Evolutionary conservation across 805 yeast species (phyloP).

Genomic region (Metschnikowia henanensis): DNA sequence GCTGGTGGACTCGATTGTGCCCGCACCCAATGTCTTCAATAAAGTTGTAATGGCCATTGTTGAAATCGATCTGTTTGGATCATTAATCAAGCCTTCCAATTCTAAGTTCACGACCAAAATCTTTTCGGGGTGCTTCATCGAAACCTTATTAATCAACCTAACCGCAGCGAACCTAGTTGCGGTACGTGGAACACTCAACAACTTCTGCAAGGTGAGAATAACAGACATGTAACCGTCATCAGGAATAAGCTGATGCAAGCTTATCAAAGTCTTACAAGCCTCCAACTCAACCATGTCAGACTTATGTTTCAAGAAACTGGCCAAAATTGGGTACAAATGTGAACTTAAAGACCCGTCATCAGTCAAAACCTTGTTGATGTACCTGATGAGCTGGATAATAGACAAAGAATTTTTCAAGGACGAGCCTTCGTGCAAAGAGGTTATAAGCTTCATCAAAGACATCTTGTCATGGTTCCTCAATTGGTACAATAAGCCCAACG

Average conservation of each 20-base stretch:
- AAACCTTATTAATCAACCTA: slow-evolving; percentile 81
- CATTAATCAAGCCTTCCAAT: slow-evolving; percentile 83
- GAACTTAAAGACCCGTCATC: slow-evolving; percentile 69
- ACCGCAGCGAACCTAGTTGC: slow-evolving; percentile 93
- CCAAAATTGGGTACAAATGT: slow-evolving; percentile 62
- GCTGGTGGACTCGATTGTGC: slow-evolving; percentile 38
- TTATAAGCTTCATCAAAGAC: slow-evolving; percentile 89
- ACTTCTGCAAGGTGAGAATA: slow-evolving; percentile 68
- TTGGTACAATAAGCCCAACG: slow-evolving; percentile 85
- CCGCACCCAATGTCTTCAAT: slow-evolving; percentile 89
- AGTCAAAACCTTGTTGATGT: slow-evolving; percentile 65
- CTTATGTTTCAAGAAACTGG: slow-evolving; percentile 73
- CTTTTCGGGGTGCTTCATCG: slow-evolving; percentile 78
- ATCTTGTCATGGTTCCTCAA: slow-evolving; percentile 89
- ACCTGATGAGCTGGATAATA: slow-evolving; percentile 79
- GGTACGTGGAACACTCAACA: slow-evolving; percentile 84
- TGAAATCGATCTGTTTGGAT: slow-evolving; percentile 86
- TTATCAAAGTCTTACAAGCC: slow-evolving; percentile 75
- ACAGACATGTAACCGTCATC: slow-evolving; percentile 71
- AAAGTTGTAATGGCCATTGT: slow-evolving; percentile 97
- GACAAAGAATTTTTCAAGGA: slow-evolving; percentile 80
- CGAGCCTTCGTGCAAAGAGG: slow-evolving; percentile 63
- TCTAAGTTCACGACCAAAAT: slow-evolving; percentile 79
- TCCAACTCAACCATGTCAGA: slow-evolving; percentile 90
- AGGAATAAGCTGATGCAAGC: slow-evolving; percentile 51